These are phyloP conservation scores for Melampsora occidentalis DNA, from an alignment of 1,284 basidiomycete species.

Conservation along the genomic window DNA sequence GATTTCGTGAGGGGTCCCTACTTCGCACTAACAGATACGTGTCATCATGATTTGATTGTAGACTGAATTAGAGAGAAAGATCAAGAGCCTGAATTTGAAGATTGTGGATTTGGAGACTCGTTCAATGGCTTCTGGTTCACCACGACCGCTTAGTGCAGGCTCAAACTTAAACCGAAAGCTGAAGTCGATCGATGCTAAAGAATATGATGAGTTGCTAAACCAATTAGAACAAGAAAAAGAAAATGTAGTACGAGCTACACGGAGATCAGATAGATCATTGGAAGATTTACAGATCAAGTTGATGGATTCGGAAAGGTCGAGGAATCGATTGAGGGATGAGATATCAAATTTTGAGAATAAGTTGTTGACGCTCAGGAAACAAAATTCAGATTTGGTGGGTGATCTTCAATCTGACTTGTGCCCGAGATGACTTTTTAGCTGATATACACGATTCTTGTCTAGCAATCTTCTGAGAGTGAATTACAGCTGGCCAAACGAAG, in stretches of 20 bases:
- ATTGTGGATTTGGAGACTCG: conserved; percentile 76
- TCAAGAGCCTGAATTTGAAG: conserved; percentile 74
- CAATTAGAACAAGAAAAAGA: conserved; percentile 62
- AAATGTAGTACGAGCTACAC: conserved; percentile 53
- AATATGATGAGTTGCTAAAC: conserved; percentile 68
- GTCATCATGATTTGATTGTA: conserved; percentile 52
- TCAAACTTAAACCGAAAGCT: conserved; percentile 29
- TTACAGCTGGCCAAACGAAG: conserved; percentile 69
- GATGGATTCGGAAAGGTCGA: conserved; percentile 43
- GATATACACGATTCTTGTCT: conserved; percentile 30
- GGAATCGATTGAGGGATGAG: conserved; percentile 44
- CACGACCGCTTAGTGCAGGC: conserved; percentile 57
- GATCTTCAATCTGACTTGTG: conserved; percentile 62
- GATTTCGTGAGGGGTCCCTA: background rate
- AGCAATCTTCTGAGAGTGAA: conserved; percentile 70
- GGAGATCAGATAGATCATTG: conserved; percentile 38
- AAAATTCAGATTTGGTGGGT: conserved; percentile 49
- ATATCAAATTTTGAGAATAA: conserved; percentile 46
- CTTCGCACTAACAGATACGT: conserved; percentile 19
- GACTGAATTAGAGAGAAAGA: conserved; percentile 75
- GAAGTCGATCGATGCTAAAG: conserved; percentile 59
- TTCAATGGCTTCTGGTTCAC: conserved; percentile 61
- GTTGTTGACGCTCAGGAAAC: conserved; percentile 48
- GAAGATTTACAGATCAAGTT: conserved; percentile 45
- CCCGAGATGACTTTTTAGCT: conserved; percentile 62